Base-by-base conservation (phyloP, 2,329 filamentous ascomycete species). In the Cytospora schulzeri region DNA sequence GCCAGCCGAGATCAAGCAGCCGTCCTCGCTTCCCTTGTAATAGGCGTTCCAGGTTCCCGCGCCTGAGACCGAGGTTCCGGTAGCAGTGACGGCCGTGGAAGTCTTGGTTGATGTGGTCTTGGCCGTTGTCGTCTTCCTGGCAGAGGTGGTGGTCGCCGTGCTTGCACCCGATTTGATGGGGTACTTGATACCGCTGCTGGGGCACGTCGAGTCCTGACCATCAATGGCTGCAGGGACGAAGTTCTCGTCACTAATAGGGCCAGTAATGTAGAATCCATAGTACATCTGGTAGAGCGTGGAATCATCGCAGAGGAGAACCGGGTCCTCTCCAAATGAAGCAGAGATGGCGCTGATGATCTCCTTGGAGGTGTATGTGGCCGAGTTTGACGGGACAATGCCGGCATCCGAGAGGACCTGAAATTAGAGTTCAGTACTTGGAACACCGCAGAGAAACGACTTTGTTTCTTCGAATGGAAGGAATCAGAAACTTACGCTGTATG, bases 1-100 rank as follows among this genome's bases (percentile, higher is more conserved):
- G 0, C 89, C 89, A 79, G 62, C 83, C 83, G 71, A 83, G 71
- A 91, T 91, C 64, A 91, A 80, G 69, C 88, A 91, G n/a, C 89
- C 89, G 9, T 79, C 80, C 56, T 77, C 72, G n/a, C 71, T 72
- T 4, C 83, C 81, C 22, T 76, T 73, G 4, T 79, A 77, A 29
- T 80, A 71, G 3, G 89, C 86, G 61, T 87, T 82, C 50, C 91
- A 73, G 69, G 82, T 84, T 0, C 89, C 89, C 35, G 77, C 81
- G 1, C 88, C 88, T n/a, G 78, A 74, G 60, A 78, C 76, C 0
- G 57, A 41, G 35, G 68, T 56, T n/a, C 69, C 73, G 1, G 74
- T 75, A 19, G 75, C 71, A 26, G 76, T 79, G 45, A n/a, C n/a
- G n/a, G 73, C 73, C 11, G 76, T 74, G 31, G 79, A 71, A n/a